phyloP scores from a whole-genome alignment of 1,284 basidiomycete genomes.

The Fomes fomentarius region DNA sequence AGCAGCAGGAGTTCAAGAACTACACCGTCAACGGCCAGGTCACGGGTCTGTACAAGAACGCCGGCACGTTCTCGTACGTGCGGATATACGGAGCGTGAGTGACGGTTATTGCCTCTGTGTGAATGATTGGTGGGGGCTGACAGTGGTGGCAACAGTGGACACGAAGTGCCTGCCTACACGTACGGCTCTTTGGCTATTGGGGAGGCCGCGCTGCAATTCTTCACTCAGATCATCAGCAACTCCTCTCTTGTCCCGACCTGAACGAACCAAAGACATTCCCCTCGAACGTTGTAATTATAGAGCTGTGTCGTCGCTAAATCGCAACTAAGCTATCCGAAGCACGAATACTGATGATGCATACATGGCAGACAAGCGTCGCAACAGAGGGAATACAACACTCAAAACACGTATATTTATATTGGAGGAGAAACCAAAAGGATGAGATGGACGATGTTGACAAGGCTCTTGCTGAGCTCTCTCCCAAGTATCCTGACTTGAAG shows the following conservation, averaged over 20 bases:
- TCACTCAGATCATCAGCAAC: conserved; percentile 27
- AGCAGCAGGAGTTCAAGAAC: conserved; percentile 50
- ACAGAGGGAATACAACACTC: too few relatives aligned
- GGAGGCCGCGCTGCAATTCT: conserved; percentile 25
- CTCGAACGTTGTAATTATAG: too few relatives aligned
- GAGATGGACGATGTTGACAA: conserved; percentile 83
- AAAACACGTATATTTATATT: too few relatives aligned
- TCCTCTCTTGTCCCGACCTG: too few relatives aligned
- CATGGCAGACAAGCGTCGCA: too few relatives aligned
- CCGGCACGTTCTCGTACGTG: conserved; percentile 58
- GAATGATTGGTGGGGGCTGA: neutral
- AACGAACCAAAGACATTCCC: too few relatives aligned
- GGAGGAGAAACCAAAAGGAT: conserved; percentile 54
- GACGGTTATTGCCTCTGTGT: neutral
- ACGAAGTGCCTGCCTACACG: conserved; percentile 25
- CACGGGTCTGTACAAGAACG: conserved; percentile 48
- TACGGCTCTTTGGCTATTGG: conserved; percentile 17
- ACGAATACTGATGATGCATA: too few relatives aligned
- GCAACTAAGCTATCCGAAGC: too few relatives aligned
- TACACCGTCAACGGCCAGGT: conserved; percentile 54
- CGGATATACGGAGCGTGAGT: conserved; percentile 49
- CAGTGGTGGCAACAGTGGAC: conserved; percentile 15
- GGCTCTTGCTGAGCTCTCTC: conserved; percentile 79
- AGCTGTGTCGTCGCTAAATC: too few relatives aligned
- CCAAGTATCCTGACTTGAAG: conserved; percentile 68